These are phyloP conservation scores for Penicillium desertorum DNA, from an alignment of 495 filamentous ascomycete species.

Conservation along the genomic window DNA sequence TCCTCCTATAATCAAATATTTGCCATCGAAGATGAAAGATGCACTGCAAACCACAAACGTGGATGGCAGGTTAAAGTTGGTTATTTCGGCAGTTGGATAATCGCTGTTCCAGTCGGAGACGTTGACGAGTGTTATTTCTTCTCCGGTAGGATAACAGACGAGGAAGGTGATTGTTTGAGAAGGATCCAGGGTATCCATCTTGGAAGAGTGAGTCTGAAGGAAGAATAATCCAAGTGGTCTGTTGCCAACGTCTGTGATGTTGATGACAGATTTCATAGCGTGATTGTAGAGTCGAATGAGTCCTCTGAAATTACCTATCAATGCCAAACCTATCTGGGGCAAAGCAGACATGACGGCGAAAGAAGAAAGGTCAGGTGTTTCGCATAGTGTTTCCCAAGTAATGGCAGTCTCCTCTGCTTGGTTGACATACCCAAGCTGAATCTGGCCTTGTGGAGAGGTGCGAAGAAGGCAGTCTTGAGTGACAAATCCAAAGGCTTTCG, in stretches of 20 bases:
- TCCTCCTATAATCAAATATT: slow-evolving; percentile 66
- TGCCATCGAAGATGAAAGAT: slow-evolving; percentile 34
- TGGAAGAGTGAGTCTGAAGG: slow-evolving; percentile 21
- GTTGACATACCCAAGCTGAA: slow-evolving; percentile 51
- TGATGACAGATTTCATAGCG: slow-evolving; percentile 26
- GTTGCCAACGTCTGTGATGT: slow-evolving; percentile 25
- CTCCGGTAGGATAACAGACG: slow-evolving; percentile 28
- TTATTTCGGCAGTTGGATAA: slow-evolving; percentile 21
- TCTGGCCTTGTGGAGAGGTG: slow-evolving; percentile 57
- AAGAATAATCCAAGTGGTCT: slow-evolving; percentile 29
- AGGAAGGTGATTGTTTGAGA: slow-evolving; percentile 27
- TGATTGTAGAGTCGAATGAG: slow-evolving; percentile 40
- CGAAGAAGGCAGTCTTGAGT: slow-evolving; percentile 55
- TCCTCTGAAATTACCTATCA: slow-evolving; percentile 37
- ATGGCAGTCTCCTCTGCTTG: slow-evolving; percentile 19
- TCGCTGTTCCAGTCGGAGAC: slow-evolving; percentile 20
- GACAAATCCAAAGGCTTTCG: slow-evolving; percentile 67
- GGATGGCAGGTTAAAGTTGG: slow-evolving; percentile 32
- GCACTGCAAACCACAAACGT: slow-evolving; percentile 41
- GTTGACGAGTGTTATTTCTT: slow-evolving; percentile 34
- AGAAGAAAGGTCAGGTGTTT: slow-evolving; percentile 33
- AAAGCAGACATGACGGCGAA: slow-evolving; percentile 32
- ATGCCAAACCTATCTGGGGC: slow-evolving; percentile 33
- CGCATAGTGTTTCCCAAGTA: slow-evolving; percentile 34
- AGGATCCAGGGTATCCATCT: not conserved